Percentiles rank a stretch among this genome's conserved stretches.
These are phyloP conservation scores for Coemansia sp. DNA, from an alignment of 192 early-diverging fungal genomes.

Conservation along the genomic window DNA sequence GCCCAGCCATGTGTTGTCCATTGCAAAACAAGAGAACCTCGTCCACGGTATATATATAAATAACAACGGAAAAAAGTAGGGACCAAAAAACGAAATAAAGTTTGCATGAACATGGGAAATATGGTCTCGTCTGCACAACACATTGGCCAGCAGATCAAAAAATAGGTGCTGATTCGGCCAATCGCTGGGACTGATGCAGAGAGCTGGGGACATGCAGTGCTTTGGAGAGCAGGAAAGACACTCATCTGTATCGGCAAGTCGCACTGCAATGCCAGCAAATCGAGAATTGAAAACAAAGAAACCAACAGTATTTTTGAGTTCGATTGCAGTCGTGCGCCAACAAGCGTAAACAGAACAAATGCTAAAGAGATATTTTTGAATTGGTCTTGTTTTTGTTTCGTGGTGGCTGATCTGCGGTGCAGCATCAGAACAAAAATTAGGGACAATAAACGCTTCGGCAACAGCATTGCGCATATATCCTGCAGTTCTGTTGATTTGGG, in stretches of 20 bases:
- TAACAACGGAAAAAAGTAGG: neutral
- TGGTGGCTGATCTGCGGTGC: neutral
- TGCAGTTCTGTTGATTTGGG: neutral
- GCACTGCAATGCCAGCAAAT: neutral
- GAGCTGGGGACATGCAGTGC: neutral
- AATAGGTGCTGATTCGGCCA: neutral
- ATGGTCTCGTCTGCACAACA: neutral
- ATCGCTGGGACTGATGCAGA: neutral
- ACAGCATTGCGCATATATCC: neutral
- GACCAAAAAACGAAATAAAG: neutral
- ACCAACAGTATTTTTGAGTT: neutral
- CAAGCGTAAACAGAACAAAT: too few relatives aligned
- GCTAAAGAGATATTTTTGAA: neutral
- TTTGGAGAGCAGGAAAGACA: neutral
- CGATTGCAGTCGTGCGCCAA: neutral
- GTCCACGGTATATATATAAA: slow-evolving; percentile 1
- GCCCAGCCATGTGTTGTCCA: too few relatives aligned
- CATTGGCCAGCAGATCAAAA: slow-evolving; percentile 9
- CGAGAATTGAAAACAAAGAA: neutral
- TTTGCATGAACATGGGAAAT: neutral
- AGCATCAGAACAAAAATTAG: neutral
- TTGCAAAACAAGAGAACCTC: too few relatives aligned
- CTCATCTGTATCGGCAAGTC: neutral
- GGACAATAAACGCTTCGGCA: neutral
- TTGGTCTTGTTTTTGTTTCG: neutral